A percentile compares a stretch with the other conserved stretches of the same genome.
phyloP scores from a whole-genome alignment of 495 filamentous ascomycete species.

The Rostrohypoxylon terebratum region DNA sequence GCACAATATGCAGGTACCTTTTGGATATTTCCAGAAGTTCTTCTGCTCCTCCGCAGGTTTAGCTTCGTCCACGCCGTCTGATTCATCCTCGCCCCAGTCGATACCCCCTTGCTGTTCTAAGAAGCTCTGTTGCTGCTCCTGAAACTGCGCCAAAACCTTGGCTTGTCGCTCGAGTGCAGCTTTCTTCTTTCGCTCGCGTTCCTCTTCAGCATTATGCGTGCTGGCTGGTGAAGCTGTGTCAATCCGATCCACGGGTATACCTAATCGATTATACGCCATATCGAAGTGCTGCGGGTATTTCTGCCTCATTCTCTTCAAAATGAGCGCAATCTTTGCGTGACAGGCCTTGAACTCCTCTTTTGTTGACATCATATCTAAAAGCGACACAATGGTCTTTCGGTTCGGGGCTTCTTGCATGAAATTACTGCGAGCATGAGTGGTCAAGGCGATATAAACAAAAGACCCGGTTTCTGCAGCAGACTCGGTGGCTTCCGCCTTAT shows the following conservation, averaged over 20 bases:
- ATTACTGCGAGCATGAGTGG: conserved; percentile 67
- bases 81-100: conserved; percentile 85
- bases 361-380: conserved; percentile 78
- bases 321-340: conserved; percentile 83
- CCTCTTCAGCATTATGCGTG: conserved; percentile 68
- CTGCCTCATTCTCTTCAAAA: conserved; percentile 88
- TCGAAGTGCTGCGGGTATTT: conserved; percentile 78
- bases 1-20: conserved; percentile 93
- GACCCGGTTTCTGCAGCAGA: conserved; percentile 60
- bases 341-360: conserved; percentile 81
- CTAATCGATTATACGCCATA: conserved; percentile 64
- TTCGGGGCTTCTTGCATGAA: conserved; percentile 60
- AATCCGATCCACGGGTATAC: conserved; percentile 64
- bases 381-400: conserved; percentile 75
- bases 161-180: conserved; percentile 90
- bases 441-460: conserved; percentile 76
- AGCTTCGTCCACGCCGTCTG: conserved; percentile 68
- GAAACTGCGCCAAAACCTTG: conserved; percentile 95
- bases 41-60: conserved; percentile 69
- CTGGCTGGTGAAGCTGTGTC: conserved; percentile 66
- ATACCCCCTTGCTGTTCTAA: conserved; percentile 84
- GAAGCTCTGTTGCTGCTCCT: conserved; percentile 95
- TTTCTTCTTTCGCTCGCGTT: conserved; percentile 86
- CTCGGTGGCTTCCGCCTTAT: conserved; percentile 69
- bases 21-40: conserved; percentile 92